Evolutionary conservation across 345 rosid species (phyloP).

Genomic region (Salix suchowensis): DNA sequence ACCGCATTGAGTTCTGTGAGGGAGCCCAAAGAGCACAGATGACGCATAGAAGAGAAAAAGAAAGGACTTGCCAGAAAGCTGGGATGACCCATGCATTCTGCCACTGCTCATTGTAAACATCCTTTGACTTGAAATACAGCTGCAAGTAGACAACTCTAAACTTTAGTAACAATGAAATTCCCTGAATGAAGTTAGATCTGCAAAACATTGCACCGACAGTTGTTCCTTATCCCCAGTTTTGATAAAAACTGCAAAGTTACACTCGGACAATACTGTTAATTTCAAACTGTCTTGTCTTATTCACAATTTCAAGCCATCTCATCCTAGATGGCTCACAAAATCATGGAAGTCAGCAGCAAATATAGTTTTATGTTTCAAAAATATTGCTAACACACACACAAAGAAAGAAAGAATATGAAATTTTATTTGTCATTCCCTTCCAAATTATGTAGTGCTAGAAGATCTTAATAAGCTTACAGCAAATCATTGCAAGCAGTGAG

Average conservation of each 20-base stretch:
- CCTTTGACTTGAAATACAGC: constrained; percentile 90
- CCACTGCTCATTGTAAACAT: constrained; percentile 86
- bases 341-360: background rate
- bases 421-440: background rate
- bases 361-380: background rate
- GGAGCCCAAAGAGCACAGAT: constrained; percentile 96
- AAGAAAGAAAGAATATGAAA: background rate
- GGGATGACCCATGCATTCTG: constrained; percentile 95
- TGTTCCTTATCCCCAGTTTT: background rate
- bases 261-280: background rate
- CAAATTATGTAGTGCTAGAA: background rate
- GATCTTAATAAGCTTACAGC: background rate
- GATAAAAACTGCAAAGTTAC: background rate
- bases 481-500: background rate
- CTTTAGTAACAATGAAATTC: background rate
- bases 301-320: background rate
- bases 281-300: background rate
- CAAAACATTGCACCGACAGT: background rate
- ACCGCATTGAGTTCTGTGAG: constrained; percentile 82
- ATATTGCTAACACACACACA: background rate
- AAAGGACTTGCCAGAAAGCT: constrained; percentile 89
- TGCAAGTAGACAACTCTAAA: constrained; percentile 32
- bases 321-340: background rate
- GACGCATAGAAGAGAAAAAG: constrained; percentile 73
- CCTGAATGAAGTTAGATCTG: background rate